These are phyloP conservation scores for Penicillium verhagenii DNA, from an alignment of 495 filamentous ascomycete genomes.

Conservation along the genomic window DNA sequence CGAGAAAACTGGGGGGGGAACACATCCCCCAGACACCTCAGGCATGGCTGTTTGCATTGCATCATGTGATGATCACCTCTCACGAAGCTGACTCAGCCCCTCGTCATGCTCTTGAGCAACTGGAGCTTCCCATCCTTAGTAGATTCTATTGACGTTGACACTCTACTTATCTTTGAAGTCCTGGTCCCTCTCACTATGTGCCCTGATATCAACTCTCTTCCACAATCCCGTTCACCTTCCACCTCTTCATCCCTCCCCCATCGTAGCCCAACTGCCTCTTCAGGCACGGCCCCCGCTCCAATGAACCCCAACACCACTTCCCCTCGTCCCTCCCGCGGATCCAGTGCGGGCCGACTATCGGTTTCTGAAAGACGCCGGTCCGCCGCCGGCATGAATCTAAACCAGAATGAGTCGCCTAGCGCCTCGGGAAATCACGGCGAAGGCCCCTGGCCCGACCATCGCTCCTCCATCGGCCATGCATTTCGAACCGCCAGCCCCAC, in stretches of 20 bases:
- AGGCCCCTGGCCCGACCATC: constrained; percentile 30
- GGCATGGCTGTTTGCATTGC: background rate
- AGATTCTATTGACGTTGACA: constrained; percentile 5
- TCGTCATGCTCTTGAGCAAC: background rate
- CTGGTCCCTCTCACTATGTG: constrained; percentile 41
- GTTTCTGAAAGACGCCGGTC: constrained; percentile 56
- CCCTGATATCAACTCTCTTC: constrained; percentile 76
- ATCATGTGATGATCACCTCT: background rate
- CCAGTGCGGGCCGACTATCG: constrained; percentile 52
- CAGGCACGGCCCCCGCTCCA: constrained; percentile 24
- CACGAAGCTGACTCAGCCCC: background rate
- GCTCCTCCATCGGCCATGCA: constrained; percentile 46
- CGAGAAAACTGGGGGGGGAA: background rate
- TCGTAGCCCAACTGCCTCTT: constrained; percentile 30
- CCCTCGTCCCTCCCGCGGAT: constrained; percentile 51
- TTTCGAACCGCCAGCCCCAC: constrained; percentile 57
- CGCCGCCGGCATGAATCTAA: constrained; percentile 69
- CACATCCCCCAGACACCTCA: background rate
- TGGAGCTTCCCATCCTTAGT: constrained; percentile 4
- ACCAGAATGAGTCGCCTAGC: constrained; percentile 64
- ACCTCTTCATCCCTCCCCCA: constrained; percentile 34
- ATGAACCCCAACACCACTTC: constrained; percentile 40
- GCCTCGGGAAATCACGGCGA: constrained; percentile 53
- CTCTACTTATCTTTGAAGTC: background rate
- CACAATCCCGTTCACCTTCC: constrained; percentile 57